Conservation (phyloP, 2,329 filamentous ascomycete species). For the Alternaria longipes region DNA sequence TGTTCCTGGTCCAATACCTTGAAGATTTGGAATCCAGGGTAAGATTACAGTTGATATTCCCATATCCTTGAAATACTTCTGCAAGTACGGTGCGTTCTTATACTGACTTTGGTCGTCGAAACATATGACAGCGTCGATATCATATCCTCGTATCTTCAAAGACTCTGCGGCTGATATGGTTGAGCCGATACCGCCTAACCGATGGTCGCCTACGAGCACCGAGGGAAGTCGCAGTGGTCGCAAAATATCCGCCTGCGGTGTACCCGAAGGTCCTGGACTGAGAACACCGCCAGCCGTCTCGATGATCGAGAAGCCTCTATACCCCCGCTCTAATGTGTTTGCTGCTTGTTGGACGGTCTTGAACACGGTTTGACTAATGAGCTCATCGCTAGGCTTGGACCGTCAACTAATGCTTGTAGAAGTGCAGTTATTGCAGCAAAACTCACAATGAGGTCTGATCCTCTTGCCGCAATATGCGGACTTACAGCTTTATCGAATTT, state of each 20-base stretch:
- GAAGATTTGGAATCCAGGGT: slow-evolving; percentile 65
- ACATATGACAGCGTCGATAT: slow-evolving; percentile 74
- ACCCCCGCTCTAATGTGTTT: not conserved
- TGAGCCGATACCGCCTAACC: slow-evolving; percentile 80
- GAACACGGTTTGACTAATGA: slow-evolving; percentile 31
- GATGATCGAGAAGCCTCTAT: slow-evolving; percentile 63
- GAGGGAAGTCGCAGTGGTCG: slow-evolving; percentile 76
- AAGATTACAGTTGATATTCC: slow-evolving; percentile 67
- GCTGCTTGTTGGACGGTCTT: slow-evolving; percentile 25
- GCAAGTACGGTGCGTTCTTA: slow-evolving; percentile 73
- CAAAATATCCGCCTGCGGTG: slow-evolving; percentile 80
- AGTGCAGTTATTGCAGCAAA: not conserved
- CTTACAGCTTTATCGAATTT: slow-evolving; percentile 79
- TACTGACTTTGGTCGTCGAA: slow-evolving; percentile 72
- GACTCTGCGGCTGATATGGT: slow-evolving; percentile 85
- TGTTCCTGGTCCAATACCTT: slow-evolving; percentile 26
- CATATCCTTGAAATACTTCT: slow-evolving; percentile 69
- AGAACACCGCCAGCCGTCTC: slow-evolving; percentile 87
- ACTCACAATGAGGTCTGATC: slow-evolving; percentile 30
- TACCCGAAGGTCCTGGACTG: slow-evolving; percentile 79
- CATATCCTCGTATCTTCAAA: slow-evolving; percentile 78
- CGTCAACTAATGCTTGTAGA: slow-evolving; percentile 10
- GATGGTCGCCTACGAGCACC: slow-evolving; percentile 77
- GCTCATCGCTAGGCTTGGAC: slow-evolving; percentile 35
- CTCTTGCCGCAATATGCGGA: slow-evolving; percentile 75